Evolutionary conservation across 768 basidiomycete species (phyloP), one percentile per base, ranked within the genome.

Genomic region (Heimioporus sp.): DNA sequence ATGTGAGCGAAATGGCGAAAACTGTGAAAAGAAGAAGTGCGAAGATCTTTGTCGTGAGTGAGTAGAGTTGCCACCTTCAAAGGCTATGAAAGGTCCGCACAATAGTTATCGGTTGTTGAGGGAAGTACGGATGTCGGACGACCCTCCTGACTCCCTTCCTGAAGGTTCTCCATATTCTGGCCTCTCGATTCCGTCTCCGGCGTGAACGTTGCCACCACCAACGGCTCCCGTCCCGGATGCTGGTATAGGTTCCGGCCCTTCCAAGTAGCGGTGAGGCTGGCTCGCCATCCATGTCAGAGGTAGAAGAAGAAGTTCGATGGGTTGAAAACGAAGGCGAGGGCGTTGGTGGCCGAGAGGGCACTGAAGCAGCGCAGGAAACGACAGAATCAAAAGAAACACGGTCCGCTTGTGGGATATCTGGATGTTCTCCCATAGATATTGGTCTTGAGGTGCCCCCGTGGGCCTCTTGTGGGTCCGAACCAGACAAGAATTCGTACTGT

Each of bases 1-100:
- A 81, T 30, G 94, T 95, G 61, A 95, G 76, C 54, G 84, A 83
- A 53, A 91, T 83, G 48, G 89, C 89, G 66, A 97, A 86, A 56
- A 85, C 74, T 47, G 86, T 85, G 62, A 96, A 80, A 49, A 93
- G 74, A 54, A 94, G 77, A 60, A 91, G 75, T 28, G 86, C 77
- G 51, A 90, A 76, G 57, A 88, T 72, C 86, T 87, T 87, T 51
- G 32, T 32, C 44, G 10, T n/a, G 38, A 66, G 49, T 66, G 55
- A 66, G 64, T n/a, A 55, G 60, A 38, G 48, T 46, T 16, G 48
- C 39, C 15, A 30, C 16, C 32, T 13, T 16, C 34, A 53, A 45
- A 40, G 37, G 17, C 36, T 41, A 43, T 44, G 24, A 20, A 44
- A 39, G 43, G 19, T 75, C 87, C 67, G 24, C 58, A 90, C 90